Evolutionary conservation across 2,329 filamentous ascomycete species (phyloP).

Genomic region (Berkeleyomyces rouxiae): DNA sequence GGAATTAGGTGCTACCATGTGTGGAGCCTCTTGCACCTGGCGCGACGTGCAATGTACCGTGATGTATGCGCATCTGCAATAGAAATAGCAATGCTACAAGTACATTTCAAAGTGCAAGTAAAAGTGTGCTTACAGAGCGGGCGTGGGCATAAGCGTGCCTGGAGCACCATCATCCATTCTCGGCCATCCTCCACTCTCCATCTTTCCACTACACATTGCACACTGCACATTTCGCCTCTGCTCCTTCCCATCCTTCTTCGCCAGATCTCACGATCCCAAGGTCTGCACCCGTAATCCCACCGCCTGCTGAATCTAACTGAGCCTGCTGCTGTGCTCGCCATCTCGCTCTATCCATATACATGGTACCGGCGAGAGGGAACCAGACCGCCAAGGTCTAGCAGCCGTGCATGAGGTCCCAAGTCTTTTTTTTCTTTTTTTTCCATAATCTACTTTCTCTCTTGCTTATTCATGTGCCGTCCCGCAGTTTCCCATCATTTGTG

Average conservation of each 20-base stretch:
- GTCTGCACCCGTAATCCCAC: neutral
- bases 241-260: conserved; percentile 4
- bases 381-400: neutral
- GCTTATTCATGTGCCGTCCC: neutral
- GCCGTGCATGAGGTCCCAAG: neutral
- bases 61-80: too few relatives aligned
- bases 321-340: neutral
- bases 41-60: too few relatives aligned
- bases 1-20: too few relatives aligned
- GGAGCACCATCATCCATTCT: neutral
- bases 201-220: too few relatives aligned
- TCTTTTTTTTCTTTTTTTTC: neutral
- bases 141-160: neutral
- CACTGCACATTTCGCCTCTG: neutral
- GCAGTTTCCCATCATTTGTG: neutral
- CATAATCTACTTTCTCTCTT: neutral
- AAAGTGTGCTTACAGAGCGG: neutral
- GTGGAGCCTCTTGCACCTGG: too few relatives aligned
- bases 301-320: neutral
- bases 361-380: neutral
- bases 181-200: neutral
- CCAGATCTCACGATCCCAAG: conserved; percentile 4
- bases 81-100: too few relatives aligned
- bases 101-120: too few relatives aligned
- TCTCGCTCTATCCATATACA: neutral